Percentiles rank a stretch among this genome's conserved stretches.
Evolutionary conservation across 345 rosid species (phyloP).

Genomic region (Laguncularia racemosa): DNA sequence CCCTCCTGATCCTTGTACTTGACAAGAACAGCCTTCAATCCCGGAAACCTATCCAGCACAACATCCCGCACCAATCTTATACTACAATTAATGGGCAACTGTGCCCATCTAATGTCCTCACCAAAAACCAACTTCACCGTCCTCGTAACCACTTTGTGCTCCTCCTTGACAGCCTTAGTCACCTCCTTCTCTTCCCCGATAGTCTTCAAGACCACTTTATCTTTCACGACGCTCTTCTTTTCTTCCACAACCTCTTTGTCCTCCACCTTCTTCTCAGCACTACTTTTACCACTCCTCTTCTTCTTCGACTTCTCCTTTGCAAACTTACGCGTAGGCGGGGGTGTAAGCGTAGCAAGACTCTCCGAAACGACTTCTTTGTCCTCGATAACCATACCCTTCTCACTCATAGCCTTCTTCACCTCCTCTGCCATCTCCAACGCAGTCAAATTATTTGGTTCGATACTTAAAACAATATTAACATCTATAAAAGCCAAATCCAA

Average conservation of each 20-base stretch:
- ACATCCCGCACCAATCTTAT: slow-evolving; percentile 70
- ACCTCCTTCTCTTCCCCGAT: slow-evolving; percentile 37
- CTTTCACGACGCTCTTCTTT: slow-evolving; percentile 10
- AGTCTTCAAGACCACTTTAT: slow-evolving; percentile 25
- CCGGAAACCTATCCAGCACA: slow-evolving; percentile 71
- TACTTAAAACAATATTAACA: slow-evolving; percentile 56
- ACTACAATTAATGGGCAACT: slow-evolving; percentile 56
- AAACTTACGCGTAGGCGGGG: slow-evolving; percentile 34
- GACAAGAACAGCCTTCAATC: slow-evolving; percentile 63
- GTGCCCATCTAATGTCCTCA: slow-evolving; percentile 94
- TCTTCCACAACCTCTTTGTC: slow-evolving; percentile 32
- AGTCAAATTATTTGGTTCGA: slow-evolving; percentile 75
- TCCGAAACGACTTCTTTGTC: slow-evolving; percentile 55
- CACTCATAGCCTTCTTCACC: slow-evolving; percentile 53
- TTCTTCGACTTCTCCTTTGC: slow-evolving; percentile 67
- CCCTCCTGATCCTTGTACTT: slow-evolving; percentile 88
- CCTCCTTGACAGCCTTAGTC: slow-evolving; percentile 28
- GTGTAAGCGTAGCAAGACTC: slow-evolving; percentile 25
- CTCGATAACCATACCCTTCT: slow-evolving; percentile 58
- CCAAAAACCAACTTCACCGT: slow-evolving; percentile 82
- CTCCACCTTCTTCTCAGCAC: slow-evolving; percentile 20
- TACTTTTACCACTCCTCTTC: slow-evolving; percentile 32
- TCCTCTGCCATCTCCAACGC: slow-evolving; percentile 69
- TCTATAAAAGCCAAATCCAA: slow-evolving; percentile 87
- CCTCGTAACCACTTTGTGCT: slow-evolving; percentile 49